Base-by-base conservation (phyloP, 1,139 yeast genomes). In the Meyerozyma elateridarum region DNA sequence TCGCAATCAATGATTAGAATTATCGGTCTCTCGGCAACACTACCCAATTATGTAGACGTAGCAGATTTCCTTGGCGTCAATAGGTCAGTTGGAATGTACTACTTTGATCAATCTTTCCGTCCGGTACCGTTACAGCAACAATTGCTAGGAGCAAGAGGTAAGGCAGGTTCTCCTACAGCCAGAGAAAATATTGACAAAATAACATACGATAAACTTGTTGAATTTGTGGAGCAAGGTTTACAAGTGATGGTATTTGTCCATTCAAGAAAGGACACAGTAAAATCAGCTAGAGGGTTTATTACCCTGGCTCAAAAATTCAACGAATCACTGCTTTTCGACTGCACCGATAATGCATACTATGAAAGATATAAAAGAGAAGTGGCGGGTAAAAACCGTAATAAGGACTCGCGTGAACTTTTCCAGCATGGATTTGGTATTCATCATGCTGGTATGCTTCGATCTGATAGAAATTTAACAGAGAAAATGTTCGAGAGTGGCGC, bases 181-280 rank as follows among this genome's bases (percentile, higher is more conserved):
- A 71, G 79, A 40, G 91, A 84, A 31, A 83, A 82, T 41, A 68
- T 88, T 13, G 96, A 91, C 50, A 69, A 70, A 29, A 76, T 83
- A 0, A 64, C 95, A 0, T 93, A 87, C 49, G 84, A 85, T 21
- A 88, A 87, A 47, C 67, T 91, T 14, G 62, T 75, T 0, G 81
- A 79, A 9, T 78, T 79, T 63, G 59, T 89, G 1, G 58, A 64
- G 12, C 67, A 73, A 33, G 97, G 93, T 1, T 76, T 79, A 28
- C 98, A 93, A 47, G 95, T 91, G 2, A 93, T 91, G 98, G 85
- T 91, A 0, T 91, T 91, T 62, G 98, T 93, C 3, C 96, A 91
- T 51, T 87, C 96, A 0, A 70, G 99, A 56, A 87, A 87, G 47
- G 98, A 91, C 39, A 93, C 99, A 0, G 79, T 79, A 3, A 85